phyloP scores from a whole-genome alignment of 352 stramenopile genomes.

The Globisporangium apiculatum region DNA sequence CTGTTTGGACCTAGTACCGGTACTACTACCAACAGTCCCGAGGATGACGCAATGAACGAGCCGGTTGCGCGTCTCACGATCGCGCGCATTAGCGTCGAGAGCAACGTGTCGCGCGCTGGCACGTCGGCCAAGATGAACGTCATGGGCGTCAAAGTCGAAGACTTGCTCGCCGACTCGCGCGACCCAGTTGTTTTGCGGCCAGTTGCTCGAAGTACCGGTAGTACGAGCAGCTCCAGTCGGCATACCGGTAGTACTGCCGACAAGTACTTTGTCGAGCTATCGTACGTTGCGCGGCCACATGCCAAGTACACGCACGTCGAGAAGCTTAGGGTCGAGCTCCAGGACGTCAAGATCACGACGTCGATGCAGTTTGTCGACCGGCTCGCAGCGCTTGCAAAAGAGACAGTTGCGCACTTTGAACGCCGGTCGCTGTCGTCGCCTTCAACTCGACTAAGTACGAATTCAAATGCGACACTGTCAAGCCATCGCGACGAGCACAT shows the following conservation, averaged over 20 bases:
- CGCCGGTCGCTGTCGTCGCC: conserved; percentile 40
- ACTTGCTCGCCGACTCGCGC: conserved; percentile 56
- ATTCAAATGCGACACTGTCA: conserved; percentile 26
- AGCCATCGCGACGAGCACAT: conserved; percentile 38
- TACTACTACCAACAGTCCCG: too few relatives aligned
- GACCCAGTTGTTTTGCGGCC: conserved; percentile 61
- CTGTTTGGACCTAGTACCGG: too few relatives aligned
- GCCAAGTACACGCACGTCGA: conserved; percentile 70
- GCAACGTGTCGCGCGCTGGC: conserved; percentile 26
- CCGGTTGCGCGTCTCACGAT: conserved; percentile 62
- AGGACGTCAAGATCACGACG: conserved; percentile 65
- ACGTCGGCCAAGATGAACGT: conserved; percentile 58
- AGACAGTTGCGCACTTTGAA: conserved; percentile 67
- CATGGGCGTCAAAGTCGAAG: conserved; percentile 69
- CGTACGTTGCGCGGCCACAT: conserved; percentile 64
- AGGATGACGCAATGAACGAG: conserved; percentile 16
- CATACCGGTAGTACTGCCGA: not conserved
- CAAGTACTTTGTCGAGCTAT: conserved; percentile 61
- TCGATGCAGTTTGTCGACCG: conserved; percentile 80
- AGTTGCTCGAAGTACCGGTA: conserved; percentile 17
- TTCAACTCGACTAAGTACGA: not conserved
- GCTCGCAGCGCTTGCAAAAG: conserved; percentile 43
- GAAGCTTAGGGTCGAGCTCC: conserved; percentile 41
- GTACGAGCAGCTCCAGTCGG: not conserved
- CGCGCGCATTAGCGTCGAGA: conserved; percentile 52